phyloP scores from a whole-genome alignment of 2,329 filamentous ascomycete genomes.

The Metarhizium robertsii region DNA sequence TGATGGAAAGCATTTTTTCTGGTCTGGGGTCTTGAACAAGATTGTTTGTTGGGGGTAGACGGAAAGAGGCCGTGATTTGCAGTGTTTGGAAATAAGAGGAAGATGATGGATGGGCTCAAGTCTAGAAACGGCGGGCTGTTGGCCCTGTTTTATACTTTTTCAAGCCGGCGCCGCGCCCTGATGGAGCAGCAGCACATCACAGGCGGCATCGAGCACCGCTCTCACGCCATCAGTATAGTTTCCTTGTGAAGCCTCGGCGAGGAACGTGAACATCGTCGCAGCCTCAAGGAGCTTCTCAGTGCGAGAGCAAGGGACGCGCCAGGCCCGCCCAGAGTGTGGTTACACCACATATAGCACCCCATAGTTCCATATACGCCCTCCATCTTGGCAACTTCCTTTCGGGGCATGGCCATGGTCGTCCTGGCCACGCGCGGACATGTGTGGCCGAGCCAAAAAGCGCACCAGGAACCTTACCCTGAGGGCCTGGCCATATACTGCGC shows the following conservation, averaged over 20 bases:
- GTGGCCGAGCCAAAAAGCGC: background rate
- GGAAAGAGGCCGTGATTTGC: background rate
- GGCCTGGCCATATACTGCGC: background rate
- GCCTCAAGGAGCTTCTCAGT: background rate
- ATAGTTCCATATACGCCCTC: background rate
- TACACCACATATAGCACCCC: background rate
- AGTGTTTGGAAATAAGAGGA: no score
- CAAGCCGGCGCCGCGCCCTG: no score
- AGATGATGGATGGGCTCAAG: no score
- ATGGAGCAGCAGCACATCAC: no score
- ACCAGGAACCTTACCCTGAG: background rate
- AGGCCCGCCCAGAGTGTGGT: background rate
- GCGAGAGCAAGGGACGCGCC: background rate
- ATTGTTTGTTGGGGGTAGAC: background rate
- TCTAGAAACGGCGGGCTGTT: no score
- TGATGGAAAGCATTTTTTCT: constrained; percentile 4
- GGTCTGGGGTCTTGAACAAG: no score
- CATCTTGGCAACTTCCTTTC: background rate
- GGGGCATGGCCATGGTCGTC: background rate
- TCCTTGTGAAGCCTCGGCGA: constrained; percentile 3
- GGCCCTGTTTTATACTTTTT: no score
- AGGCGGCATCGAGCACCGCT: no score
- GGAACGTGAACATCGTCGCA: background rate
- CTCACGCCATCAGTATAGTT: background rate
- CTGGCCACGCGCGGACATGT: background rate